A percentile compares a stretch with the other conserved stretches of the same genome.
Evolutionary conservation across 345 rosid species (phyloP).

Genomic region (Salix purpurea): DNA sequence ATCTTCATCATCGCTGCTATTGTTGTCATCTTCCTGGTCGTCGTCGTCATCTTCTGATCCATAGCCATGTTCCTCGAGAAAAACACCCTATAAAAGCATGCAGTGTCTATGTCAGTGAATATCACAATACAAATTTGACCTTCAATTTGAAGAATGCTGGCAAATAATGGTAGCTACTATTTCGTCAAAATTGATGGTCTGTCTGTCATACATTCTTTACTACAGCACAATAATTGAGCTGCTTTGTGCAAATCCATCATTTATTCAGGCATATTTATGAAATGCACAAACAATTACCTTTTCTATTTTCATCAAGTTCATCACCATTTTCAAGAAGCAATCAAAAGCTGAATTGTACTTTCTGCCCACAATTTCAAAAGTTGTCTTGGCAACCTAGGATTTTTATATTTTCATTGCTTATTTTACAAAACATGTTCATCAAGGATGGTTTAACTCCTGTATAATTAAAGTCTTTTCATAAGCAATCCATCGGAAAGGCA

Average conservation of each 20-base stretch:
- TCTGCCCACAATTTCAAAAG: not conserved
- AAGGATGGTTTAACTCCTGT: not conserved
- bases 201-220: not conserved
- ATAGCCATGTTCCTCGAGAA: constrained; percentile 21
- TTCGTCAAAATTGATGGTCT: not conserved
- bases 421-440: not conserved
- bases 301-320: not conserved
- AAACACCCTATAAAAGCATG: constrained; percentile 21
- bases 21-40: not conserved
- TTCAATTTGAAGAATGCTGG: not conserved
- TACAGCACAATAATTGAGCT: not conserved
- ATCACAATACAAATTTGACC: not conserved
- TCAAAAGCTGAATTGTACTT: not conserved
- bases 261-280: not conserved
- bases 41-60: constrained; percentile 30
- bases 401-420: not conserved
- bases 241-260: not conserved
- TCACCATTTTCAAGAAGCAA: not conserved
- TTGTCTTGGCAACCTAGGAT: not conserved
- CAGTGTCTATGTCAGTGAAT: not conserved
- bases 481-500: not conserved
- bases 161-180: not conserved
- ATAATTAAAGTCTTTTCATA: not conserved
- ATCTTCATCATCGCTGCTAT: constrained; percentile 7
- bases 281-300: not conserved